These are phyloP conservation scores for Moricandia moricandioides DNA, from an alignment of 345 rosid genomes.

Conservation along the genomic window DNA sequence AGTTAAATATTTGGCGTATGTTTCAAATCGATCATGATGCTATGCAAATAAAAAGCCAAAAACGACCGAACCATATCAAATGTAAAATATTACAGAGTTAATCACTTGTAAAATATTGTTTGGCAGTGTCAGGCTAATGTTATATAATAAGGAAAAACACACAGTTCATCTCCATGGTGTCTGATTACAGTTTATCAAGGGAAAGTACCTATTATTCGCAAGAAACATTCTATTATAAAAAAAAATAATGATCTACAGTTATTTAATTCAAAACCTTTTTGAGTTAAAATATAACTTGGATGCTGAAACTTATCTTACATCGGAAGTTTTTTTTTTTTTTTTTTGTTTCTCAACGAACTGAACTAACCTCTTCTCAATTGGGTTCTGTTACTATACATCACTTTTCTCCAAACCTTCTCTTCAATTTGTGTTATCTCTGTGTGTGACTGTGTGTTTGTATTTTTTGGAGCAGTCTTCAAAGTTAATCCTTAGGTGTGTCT, in stretches of 20 bases:
- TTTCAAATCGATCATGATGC: too few relatives aligned
- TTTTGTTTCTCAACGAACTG: neutral
- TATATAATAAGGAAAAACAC: too few relatives aligned
- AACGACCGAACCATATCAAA: too few relatives aligned
- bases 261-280: neutral
- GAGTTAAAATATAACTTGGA: neutral
- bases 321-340: neutral
- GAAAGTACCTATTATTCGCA: neutral
- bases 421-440: neutral
- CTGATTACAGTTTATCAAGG: conserved; percentile 10
- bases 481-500: conserved; percentile 33
- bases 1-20: too few relatives aligned
- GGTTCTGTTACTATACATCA: conserved; percentile 25
- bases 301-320: conserved; percentile 23
- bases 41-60: too few relatives aligned
- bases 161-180: neutral
- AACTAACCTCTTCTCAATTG: neutral
- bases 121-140: too few relatives aligned
- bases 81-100: too few relatives aligned
- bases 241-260: neutral
- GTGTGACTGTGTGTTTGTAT: conserved; percentile 7
- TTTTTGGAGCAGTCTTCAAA: conserved; percentile 15
- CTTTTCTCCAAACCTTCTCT: conserved; percentile 14
- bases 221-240: neutral
- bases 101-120: too few relatives aligned